Conservation (phyloP, 768 basidiomycete species). For the Auriculariales sp. region DNA sequence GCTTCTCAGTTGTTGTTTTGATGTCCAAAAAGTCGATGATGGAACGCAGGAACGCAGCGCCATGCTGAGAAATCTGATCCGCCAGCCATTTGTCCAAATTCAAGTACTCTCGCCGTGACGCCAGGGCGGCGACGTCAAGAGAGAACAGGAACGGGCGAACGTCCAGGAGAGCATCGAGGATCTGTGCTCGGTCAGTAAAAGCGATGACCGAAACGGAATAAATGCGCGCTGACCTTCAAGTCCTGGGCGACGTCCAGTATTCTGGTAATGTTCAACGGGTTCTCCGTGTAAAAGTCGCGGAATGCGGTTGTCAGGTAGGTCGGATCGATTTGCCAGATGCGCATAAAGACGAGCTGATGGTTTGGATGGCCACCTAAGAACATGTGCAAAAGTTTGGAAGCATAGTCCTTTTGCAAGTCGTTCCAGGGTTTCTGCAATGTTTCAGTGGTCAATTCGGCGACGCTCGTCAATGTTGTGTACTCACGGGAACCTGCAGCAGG, state of each 20-base stretch:
- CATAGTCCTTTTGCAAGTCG: constrained; percentile 75
- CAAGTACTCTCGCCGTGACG: constrained; percentile 83
- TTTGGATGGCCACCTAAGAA: constrained; percentile 89
- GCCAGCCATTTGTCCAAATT: constrained; percentile 96
- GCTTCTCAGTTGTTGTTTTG: constrained; percentile 87
- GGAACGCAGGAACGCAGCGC: constrained; percentile 73
- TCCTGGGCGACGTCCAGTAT: constrained; percentile 94
- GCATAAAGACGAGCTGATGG: constrained; percentile 93
- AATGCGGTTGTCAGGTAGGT: constrained; percentile 77
- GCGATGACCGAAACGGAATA: constrained; percentile 1
- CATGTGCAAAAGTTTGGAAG: constrained; percentile 70
- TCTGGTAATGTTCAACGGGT: constrained; percentile 82
- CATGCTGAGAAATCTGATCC: constrained; percentile 70
- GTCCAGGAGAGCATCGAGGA: constrained; percentile 83
- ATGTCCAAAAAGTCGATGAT: constrained; percentile 80
- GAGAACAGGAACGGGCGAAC: constrained; percentile 81
- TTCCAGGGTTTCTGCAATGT: constrained; percentile 69
- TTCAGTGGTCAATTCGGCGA: constrained; percentile 5
- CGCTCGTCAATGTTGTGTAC: constrained; percentile 17
- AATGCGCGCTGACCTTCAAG: constrained; percentile 49
- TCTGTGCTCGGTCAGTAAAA: constrained; percentile 27
- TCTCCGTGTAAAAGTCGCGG: constrained; percentile 84
- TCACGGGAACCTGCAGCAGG: constrained; percentile 73
- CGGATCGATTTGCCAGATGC: constrained; percentile 85
- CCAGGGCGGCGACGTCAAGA: constrained; percentile 86